Base-by-base conservation (phyloP, 1,139 yeast genomes). In the Yamadazyma membranifaciens region DNA sequence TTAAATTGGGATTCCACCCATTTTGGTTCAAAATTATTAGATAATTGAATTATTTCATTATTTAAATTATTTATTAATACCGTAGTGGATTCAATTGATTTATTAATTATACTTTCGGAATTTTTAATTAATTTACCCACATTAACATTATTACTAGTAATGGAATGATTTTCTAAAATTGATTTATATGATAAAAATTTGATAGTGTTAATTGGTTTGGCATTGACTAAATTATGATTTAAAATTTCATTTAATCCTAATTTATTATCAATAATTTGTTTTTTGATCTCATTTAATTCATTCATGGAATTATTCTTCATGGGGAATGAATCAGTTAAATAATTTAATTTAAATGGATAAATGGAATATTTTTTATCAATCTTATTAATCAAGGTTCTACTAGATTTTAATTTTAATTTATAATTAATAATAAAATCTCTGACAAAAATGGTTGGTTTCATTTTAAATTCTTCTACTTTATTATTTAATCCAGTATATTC, bases 341-440 rank as follows among this genome's bases (percentile, higher is more conserved):
- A 82, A 38, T 85, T 69, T 48, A 91, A 72, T 65, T 89, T 91
- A 73, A 92, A 88, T 43, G 98, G 98, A 63, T 78, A 92, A 31
- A 92, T 98, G 16, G 96, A 87, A 55, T 83, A 78, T 34, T 71
- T 63, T 50, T 78, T 80, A 60, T 88, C 96, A 46, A 88, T 77
- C 47, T 78, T 78, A 33, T 81, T 73, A 51, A 91, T 71, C 43
- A 91, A 73, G 47, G 75, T 76, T 62, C 96, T 80, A 4, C 96
- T 75, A 20, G 88, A 74, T 58, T 79, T 83, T 55, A 91, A 71
- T 58, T 83, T 87, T 57, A 91, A 76, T 45, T 80, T 84, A 61
- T 91, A 88, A 42, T 75, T 73, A 44, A 85, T 78, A 17, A 95
- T 87, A 60, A 81, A 87, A 64, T 92, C 98, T 63, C 98, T 81